A percentile compares a stretch with the other conserved stretches of the same genome.
Evolutionary conservation across 2,329 filamentous ascomycete genomes (phyloP).

Genomic region (Zymoseptoria crescenta): DNA sequence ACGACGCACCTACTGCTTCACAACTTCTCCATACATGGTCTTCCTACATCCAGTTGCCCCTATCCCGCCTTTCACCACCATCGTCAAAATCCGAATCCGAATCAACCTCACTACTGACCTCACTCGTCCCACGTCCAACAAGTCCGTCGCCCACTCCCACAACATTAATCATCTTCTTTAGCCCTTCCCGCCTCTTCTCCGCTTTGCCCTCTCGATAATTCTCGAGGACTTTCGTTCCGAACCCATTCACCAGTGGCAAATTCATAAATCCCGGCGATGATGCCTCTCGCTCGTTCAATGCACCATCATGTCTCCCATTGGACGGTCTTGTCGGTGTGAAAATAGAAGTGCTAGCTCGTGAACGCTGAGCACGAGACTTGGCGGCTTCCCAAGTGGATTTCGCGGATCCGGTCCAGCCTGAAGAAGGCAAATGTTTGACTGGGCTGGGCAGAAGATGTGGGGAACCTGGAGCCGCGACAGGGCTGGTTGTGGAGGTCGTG

Average conservation of each 20-base stretch:
- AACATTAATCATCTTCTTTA: constrained; percentile 28
- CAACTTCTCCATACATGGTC: background rate
- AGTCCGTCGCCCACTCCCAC: constrained; percentile 10
- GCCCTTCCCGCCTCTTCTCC: constrained; percentile 25
- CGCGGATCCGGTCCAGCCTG: constrained; percentile 20
- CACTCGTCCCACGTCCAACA: constrained; percentile 1
- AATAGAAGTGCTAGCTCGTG: background rate
- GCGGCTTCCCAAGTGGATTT: constrained; percentile 20
- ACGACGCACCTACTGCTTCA: too few relatives aligned
- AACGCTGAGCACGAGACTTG: constrained; percentile 5
- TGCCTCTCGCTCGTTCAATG: background rate
- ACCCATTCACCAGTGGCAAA: background rate
- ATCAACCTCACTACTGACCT: background rate
- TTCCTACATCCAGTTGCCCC: background rate
- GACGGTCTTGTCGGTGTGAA: constrained; percentile 14
- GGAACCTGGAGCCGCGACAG: constrained; percentile 7
- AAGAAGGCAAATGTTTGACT: constrained; percentile 7
- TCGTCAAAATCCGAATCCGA: background rate
- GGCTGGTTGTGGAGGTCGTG: background rate
- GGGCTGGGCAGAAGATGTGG: constrained; percentile 15
- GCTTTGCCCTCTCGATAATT: constrained; percentile 19
- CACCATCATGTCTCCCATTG: constrained; percentile 10
- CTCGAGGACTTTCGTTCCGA: constrained; percentile 11
- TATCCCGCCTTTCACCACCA: background rate
- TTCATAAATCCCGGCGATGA: background rate